Evolutionary conservation across 352 stramenopile genomes (phyloP).

Genomic region (Globisporangium emineosum): DNA sequence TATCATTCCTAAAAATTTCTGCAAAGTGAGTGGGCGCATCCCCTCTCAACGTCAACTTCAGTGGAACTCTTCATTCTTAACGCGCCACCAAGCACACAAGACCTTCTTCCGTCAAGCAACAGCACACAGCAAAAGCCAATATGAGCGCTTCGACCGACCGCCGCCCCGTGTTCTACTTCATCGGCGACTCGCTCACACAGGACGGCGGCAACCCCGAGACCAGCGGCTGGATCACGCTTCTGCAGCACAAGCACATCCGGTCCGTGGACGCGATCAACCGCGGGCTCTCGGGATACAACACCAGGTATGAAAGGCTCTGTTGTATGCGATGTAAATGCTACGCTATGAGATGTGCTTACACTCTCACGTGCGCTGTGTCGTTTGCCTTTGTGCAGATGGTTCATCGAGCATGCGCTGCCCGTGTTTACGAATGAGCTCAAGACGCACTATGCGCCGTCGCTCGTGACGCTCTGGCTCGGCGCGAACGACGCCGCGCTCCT

Average conservation of each 20-base stretch:
- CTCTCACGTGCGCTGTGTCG: not conserved
- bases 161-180: slow-evolving; percentile 35
- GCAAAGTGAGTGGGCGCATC: not conserved
- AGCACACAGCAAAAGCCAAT: not conserved
- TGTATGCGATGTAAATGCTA: not conserved
- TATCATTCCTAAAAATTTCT: not conserved
- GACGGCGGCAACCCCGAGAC: slow-evolving; percentile 31
- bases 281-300: slow-evolving; percentile 57
- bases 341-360: not conserved
- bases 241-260: slow-evolving; percentile 51
- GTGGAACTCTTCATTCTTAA: slow-evolving; percentile 2
- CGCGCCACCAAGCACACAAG: not conserved
- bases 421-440: slow-evolving; percentile 36
- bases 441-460: slow-evolving; percentile 25
- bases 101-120: too few relatives aligned
- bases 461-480: slow-evolving; percentile 68
- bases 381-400: slow-evolving; percentile 31
- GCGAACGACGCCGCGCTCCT: slow-evolving; percentile 61
- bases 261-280: slow-evolving; percentile 56
- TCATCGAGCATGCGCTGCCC: slow-evolving; percentile 39
- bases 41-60: not conserved
- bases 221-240: slow-evolving; percentile 41
- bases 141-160: not conserved
- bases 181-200: slow-evolving; percentile 72
- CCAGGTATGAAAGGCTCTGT: slow-evolving; percentile 16